These are phyloP conservation scores for Perkinsus marinus DNA, from an alignment of 169 alveolate genomes.

Conservation along the genomic window DNA sequence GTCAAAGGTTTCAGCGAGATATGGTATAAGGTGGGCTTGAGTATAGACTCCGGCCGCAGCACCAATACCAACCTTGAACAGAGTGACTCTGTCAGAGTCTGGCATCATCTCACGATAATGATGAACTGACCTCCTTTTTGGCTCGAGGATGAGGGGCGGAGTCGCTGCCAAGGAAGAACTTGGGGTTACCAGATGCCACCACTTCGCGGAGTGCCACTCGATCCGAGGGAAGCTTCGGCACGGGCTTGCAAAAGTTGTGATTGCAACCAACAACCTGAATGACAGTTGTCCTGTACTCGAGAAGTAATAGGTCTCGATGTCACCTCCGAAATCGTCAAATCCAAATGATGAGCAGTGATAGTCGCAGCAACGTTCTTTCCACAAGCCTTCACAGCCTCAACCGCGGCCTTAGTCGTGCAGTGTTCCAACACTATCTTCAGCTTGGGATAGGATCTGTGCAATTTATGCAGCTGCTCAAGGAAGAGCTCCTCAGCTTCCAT, in stretches of 20 bases:
- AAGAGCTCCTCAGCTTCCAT: slow-evolving; percentile 27
- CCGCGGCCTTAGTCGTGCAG: slow-evolving; percentile 30
- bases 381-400: slow-evolving; percentile 2
- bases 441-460: slow-evolving; percentile 12
- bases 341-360: slow-evolving; percentile 31
- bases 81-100: too few relatives aligned
- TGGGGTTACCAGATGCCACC: slow-evolving; percentile 21
- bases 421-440: slow-evolving; percentile 32
- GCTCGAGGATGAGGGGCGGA: slow-evolving; percentile 33
- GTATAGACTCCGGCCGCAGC: slow-evolving; percentile 3
- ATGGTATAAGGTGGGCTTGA: background rate
- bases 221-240: slow-evolving; percentile 22
- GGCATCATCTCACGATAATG: too few relatives aligned
- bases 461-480: slow-evolving; percentile 15
- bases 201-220: slow-evolving; percentile 23
- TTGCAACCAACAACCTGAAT: slow-evolving; percentile 6
- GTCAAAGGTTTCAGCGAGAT: background rate
- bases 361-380: slow-evolving; percentile 21
- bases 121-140: background rate
- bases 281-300: background rate
- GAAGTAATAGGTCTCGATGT: background rate
- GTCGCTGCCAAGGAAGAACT: slow-evolving; percentile 33
- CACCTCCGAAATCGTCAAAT: background rate
- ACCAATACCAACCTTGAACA: background rate
- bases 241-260: slow-evolving; percentile 36